phyloP scores from a whole-genome alignment of 345 rosid species.

The Eucalyptus urophylla region DNA sequence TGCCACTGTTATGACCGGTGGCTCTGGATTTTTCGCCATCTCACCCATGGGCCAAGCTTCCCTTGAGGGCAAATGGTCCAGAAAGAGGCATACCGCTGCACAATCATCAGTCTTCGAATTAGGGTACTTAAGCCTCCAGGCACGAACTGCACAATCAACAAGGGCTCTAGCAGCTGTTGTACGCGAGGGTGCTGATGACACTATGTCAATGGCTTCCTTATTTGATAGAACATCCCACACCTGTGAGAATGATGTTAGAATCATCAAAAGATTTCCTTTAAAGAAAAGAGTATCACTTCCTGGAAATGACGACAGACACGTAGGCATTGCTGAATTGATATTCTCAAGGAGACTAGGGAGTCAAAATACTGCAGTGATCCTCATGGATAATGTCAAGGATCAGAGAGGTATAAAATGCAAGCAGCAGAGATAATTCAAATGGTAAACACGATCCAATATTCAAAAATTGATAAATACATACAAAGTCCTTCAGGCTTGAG shows the following conservation, averaged over 20 bases:
- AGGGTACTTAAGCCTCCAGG: conserved; percentile 96
- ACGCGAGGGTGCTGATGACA: conserved; percentile 74
- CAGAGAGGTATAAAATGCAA: neutral
- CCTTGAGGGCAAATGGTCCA: conserved; percentile 27
- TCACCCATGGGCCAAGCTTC: conserved; percentile 5
- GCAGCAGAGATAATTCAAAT: neutral
- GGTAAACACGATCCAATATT: neutral
- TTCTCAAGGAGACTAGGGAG: neutral
- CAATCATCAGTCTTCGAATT: conserved; percentile 93
- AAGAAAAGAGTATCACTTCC: neutral
- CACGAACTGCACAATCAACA: conserved; percentile 81
- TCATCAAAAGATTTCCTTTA: neutral
- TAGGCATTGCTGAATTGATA: neutral
- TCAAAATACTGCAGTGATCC: neutral
- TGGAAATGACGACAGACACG: neutral
- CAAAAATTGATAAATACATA: neutral
- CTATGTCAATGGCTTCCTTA: conserved; percentile 81
- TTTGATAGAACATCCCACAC: conserved; percentile 96
- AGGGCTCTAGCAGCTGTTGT: conserved; percentile 87
- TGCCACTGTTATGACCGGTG: neutral
- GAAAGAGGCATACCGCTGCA: conserved; percentile 83
- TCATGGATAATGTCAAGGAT: neutral
- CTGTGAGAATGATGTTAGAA: conserved; percentile 10
- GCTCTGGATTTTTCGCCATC: neutral
- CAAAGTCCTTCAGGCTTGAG: neutral